Conservation (phyloP, 2,329 filamentous ascomycete genomes). For the Pseudogymnoascus sp. region DNA sequence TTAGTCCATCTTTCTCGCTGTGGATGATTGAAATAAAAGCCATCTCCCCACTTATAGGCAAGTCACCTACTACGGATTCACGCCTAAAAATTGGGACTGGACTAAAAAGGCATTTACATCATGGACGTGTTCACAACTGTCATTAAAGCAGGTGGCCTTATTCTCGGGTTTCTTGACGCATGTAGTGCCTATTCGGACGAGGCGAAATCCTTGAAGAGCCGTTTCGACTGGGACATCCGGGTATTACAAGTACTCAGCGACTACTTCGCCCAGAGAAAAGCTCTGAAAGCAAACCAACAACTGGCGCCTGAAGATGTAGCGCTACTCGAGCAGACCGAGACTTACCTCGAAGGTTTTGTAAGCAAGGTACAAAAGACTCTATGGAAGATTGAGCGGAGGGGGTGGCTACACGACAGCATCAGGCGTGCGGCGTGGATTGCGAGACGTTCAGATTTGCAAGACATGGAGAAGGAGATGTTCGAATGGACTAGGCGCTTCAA, state of each 20-base stretch:
- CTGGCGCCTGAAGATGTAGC: slow-evolving; percentile 7
- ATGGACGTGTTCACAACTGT: slow-evolving; percentile 12
- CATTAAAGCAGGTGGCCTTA: slow-evolving; percentile 9
- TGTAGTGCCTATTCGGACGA: slow-evolving; percentile 13
- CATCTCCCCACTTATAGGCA: background rate
- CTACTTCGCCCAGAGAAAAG: slow-evolving; percentile 7
- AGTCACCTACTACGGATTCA: background rate
- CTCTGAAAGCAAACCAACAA: background rate
- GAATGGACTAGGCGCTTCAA: slow-evolving; percentile 11
- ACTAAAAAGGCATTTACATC: background rate
- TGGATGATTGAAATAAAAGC: background rate
- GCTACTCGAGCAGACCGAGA: slow-evolving; percentile 10
- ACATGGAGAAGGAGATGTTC: slow-evolving; percentile 11
- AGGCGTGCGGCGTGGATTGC: slow-evolving; percentile 3
- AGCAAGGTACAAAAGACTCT: slow-evolving; percentile 5
- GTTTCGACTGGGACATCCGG: slow-evolving; percentile 13
- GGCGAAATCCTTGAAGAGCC: slow-evolving; percentile 10
- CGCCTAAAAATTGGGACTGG: background rate
- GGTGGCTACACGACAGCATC: slow-evolving; percentile 1
- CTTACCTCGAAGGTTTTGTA: slow-evolving; percentile 8
- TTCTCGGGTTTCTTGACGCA: slow-evolving; percentile 11
- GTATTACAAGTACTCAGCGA: slow-evolving; percentile 9
- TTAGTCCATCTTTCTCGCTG: background rate
- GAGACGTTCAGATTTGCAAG: slow-evolving; percentile 9
- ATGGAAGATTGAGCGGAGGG: slow-evolving; percentile 11